Base-by-base conservation (phyloP, 768 basidiomycete species). In the Naganishia vaughanmartiniae region DNA sequence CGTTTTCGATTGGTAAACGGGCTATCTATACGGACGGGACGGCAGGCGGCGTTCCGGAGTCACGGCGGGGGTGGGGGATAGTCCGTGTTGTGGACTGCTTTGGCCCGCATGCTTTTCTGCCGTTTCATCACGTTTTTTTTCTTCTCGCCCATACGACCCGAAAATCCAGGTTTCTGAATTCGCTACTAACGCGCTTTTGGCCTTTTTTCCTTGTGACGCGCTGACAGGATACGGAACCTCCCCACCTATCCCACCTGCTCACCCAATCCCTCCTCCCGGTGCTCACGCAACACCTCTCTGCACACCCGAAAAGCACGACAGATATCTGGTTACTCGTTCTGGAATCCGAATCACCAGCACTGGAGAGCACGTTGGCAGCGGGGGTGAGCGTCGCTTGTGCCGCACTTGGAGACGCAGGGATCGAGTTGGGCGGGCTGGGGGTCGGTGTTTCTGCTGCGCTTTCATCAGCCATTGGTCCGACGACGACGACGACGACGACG, bases 251-350 rank as follows among this genome's bases (percentile, higher is more conserved):
- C 0, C 85, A 89, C 54, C 87, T 90, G 24, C 88, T 99, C 34
- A 88, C 91, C 66, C 94, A 96, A 80, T 73, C 75, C 74, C 84
- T 99, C 21, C 82, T 87, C 0, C 88, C 96, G 0, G 87, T 93
- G 9, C 73, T 76, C 19, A 70, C 55, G 2, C 86, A 98, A 14
- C 87, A 92, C 51, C 85, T 97, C 51, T 92, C 95, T 76, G 84
- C 90, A 0, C 84, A 96, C n/a, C 95, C 96, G 19, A 99, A 99
- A 79, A 90, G 93, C 0, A 89, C 89, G 11, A 87, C 98, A 75
- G 96, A 99, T 82, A 84, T 98, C 54, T 95, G 91, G 80, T 83
- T 99, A 65, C 90, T 88, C 2, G 84, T 99, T 51, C 87, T 97
- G 54, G 93, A 97, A 73, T 88, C 89, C n/a, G 93, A 96, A 79